Base-by-base conservation (phyloP, 148 eudicot species). In the Cornus suecica region DNA sequence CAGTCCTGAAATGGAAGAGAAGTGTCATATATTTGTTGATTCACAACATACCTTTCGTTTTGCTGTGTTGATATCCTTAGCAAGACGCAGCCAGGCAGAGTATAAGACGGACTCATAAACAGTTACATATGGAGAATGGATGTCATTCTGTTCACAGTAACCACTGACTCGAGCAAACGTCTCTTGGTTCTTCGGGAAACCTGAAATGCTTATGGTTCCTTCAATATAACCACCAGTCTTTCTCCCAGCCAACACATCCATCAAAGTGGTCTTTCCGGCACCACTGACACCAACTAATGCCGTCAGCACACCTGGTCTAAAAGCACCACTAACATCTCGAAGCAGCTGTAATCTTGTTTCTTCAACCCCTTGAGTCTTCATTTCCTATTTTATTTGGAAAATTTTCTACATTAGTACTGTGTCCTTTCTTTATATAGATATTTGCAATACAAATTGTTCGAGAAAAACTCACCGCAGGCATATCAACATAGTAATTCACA, bases 261-360 rank as follows among this genome's bases (percentile, higher is more conserved):
- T 82, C 26, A 82, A 74, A 26, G 81, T 82, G 18, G 84, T 82
- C 76, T 82, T 82, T 70, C 84, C 84, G 13, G 84, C 84, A 65
- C 84, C 84, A 78, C 84, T 82, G 24, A 82, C 84, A n/a, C 84
- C 84, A 5, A 82, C 78, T 60, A 83, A 58, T 56, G 85, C 85
- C 62, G 85, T 83, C 23, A 83, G 29, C 51, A 83, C 62, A 64
- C 85, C 85, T 1, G 85, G 85, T 77, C 80, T 83, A 23, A 82
- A 82, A 65, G 81, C 78, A 51, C 84, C 84, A 58, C 84, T 82
- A 32, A 82, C 84, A 78, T 83, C 85, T 31, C 74, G 29, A 26
- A 83, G 76, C 30, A 83, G 76, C 61, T 79, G 85, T 26, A 83
- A 72, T 18, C 83, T 65, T 5, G 41, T 81, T 20, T 79, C 85